Percentiles rank a stretch among this genome's conserved stretches.
phyloP scores from a whole-genome alignment of 2,329 filamentous ascomycete species.

The Penicillium occitanis region DNA sequence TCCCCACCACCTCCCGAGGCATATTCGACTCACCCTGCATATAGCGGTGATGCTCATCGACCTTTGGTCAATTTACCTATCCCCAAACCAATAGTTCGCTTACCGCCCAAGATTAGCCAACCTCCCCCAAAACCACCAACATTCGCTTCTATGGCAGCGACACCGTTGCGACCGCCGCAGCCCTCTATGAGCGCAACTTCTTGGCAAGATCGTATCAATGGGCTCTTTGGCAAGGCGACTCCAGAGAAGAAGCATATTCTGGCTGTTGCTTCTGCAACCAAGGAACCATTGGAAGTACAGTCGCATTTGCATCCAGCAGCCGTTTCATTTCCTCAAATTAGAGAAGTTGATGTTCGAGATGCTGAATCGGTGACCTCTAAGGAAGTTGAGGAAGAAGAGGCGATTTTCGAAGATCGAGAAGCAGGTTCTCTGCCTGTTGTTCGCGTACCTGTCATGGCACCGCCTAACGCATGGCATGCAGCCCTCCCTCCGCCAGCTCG shows the following conservation, averaged over 20 bases:
- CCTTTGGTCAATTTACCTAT: constrained; percentile 60
- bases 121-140: constrained; percentile 47
- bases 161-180: constrained; percentile 40
- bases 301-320: constrained; percentile 58
- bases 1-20: constrained; percentile 61
- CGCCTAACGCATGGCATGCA: constrained; percentile 64
- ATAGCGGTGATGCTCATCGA: constrained; percentile 49
- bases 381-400: constrained; percentile 73
- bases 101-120: constrained; percentile 62
- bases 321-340: constrained; percentile 54
- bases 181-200: constrained; percentile 49
- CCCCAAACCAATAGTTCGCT: constrained; percentile 72
- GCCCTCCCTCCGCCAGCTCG: constrained; percentile 43
- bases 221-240: constrained; percentile 63
- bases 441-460: constrained; percentile 63
- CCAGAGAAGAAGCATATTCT: constrained; percentile 54
- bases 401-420: constrained; percentile 78
- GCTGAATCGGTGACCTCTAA: constrained; percentile 58
- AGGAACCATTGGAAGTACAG: constrained; percentile 63
- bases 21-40: constrained; percentile 56
- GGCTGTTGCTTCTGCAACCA: constrained; percentile 66
- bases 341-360: constrained; percentile 41
- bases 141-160: constrained; percentile 46
- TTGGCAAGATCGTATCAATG: constrained; percentile 86
- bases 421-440: constrained; percentile 74